Percentiles rank a stretch among this genome's conserved stretches.
phyloP scores from a whole-genome alignment of 768 basidiomycete genomes.

The Asterophora parasitica region DNA sequence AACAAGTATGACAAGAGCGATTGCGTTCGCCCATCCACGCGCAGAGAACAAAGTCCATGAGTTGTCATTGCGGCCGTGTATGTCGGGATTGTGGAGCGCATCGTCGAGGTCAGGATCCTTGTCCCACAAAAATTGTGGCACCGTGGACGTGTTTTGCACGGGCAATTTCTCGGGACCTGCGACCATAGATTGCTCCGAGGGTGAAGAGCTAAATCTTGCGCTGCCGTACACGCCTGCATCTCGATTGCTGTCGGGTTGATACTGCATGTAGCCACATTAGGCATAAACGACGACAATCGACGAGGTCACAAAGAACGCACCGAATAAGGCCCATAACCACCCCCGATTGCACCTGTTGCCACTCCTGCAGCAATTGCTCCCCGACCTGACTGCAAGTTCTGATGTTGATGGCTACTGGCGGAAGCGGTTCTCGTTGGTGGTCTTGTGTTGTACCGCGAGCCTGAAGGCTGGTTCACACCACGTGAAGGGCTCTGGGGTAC shows the following conservation, averaged over 20 bases:
- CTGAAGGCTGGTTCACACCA: conserved; percentile 13
- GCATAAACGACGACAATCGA: conserved; percentile 3
- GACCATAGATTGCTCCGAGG: conserved; percentile 34
- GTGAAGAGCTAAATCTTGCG: conserved; percentile 53
- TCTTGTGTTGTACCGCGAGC: conserved; percentile 19
- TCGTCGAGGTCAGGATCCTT: conserved; percentile 88
- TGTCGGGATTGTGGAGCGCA: conserved; percentile 82
- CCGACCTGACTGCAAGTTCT: conserved; percentile 32
- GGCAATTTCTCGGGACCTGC: conserved; percentile 27
- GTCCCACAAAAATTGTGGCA: conserved; percentile 75
- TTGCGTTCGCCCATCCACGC: conserved; percentile 81
- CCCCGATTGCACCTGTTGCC: conserved; percentile 75
- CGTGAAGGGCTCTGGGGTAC: conserved; percentile 58
- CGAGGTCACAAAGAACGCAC: conserved; percentile 36
- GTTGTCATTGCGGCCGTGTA: conserved; percentile 52
- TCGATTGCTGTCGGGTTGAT: conserved; percentile 46
- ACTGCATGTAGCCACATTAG: conserved; percentile 38
- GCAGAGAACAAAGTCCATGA: conserved; percentile 72
- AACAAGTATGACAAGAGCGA: conserved; percentile 65
- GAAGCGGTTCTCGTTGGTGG: conserved; percentile 21
- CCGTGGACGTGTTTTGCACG: conserved; percentile 49
- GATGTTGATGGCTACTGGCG: conserved; percentile 25
- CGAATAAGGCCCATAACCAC: conserved; percentile 84
- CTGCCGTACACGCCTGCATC: conserved; percentile 41
- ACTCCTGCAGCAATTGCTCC: conserved; percentile 69